Evolutionary conservation across 208 protist species (phyloP).

Genomic region (Porcisia deanei): DNA sequence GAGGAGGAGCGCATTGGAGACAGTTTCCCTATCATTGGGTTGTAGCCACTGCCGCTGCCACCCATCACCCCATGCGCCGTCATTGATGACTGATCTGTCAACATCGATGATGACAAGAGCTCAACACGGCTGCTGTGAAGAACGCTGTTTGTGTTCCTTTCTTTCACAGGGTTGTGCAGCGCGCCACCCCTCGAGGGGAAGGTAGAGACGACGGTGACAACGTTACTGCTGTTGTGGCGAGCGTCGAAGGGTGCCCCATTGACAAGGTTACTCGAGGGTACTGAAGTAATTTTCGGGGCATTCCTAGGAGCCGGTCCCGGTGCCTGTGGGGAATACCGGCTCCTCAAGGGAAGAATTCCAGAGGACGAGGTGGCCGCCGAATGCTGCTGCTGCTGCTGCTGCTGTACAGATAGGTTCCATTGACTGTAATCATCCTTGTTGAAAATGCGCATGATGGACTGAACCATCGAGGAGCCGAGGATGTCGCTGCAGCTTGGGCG

Average conservation of each 20-base stretch:
- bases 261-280: background rate
- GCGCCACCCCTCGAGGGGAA: background rate
- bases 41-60: background rate
- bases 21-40: no score
- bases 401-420: slow-evolving; percentile 31
- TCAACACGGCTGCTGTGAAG: slow-evolving; percentile 38
- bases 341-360: slow-evolving; percentile 1
- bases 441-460: slow-evolving; percentile 75
- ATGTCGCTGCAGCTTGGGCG: slow-evolving; percentile 82
- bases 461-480: slow-evolving; percentile 66
- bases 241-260: background rate
- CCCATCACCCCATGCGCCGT: background rate
- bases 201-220: background rate
- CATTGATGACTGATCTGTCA: slow-evolving; percentile 23
- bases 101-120: slow-evolving; percentile 35
- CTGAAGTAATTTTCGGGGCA: background rate
- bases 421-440: slow-evolving; percentile 45
- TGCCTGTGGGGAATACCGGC: background rate
- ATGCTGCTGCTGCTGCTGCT: slow-evolving; percentile 23
- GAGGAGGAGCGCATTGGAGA: background rate
- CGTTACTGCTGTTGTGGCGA: background rate
- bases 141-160: background rate
- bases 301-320: background rate
- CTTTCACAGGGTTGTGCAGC: background rate
- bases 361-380: slow-evolving; percentile 1